phyloP scores from a whole-genome alignment of 768 basidiomycete genomes.

The Boletus barrowsii region DNA sequence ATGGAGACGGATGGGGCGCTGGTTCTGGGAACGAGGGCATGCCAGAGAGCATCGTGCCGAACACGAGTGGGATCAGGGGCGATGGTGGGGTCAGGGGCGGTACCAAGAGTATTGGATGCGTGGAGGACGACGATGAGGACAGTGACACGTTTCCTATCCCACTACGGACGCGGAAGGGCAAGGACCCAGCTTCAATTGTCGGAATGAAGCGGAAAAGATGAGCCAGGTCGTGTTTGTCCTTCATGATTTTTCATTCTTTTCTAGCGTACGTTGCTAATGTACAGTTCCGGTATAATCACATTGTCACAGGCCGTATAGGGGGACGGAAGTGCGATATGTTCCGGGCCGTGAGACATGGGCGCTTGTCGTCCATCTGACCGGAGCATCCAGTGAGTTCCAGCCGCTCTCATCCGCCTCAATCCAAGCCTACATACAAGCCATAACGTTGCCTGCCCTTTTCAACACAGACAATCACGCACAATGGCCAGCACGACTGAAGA shows the following conservation, averaged over 20 bases:
- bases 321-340: constrained; percentile 6
- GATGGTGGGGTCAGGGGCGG: constrained; percentile 26
- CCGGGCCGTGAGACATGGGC: constrained; percentile 27
- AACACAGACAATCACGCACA: constrained; percentile 3
- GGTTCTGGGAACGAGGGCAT: constrained; percentile 49
- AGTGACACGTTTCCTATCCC: constrained; percentile 68
- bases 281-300: constrained; percentile 14
- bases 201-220: constrained; percentile 69
- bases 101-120: constrained; percentile 14
- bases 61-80: constrained; percentile 61
- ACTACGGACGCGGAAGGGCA: constrained; percentile 64
- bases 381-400: constrained; percentile 4
- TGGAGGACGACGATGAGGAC: constrained; percentile 67
- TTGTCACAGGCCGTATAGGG: not conserved
- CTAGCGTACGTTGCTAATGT: constrained; percentile 19
- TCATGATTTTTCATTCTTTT: not conserved
- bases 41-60: constrained; percentile 52
- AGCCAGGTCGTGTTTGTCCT: constrained; percentile 17
- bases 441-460: not conserved
- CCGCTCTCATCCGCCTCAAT: constrained; percentile 20
- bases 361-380: constrained; percentile 1
- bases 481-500: constrained; percentile 47
- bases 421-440: constrained; percentile 8
- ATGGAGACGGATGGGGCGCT: constrained; percentile 40
- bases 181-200: constrained; percentile 43